Percentiles rank a stretch among this genome's conserved stretches.
Conservation (phyloP, 2,329 filamentous ascomycete genomes). For the Colletotrichum sp. region DNA sequence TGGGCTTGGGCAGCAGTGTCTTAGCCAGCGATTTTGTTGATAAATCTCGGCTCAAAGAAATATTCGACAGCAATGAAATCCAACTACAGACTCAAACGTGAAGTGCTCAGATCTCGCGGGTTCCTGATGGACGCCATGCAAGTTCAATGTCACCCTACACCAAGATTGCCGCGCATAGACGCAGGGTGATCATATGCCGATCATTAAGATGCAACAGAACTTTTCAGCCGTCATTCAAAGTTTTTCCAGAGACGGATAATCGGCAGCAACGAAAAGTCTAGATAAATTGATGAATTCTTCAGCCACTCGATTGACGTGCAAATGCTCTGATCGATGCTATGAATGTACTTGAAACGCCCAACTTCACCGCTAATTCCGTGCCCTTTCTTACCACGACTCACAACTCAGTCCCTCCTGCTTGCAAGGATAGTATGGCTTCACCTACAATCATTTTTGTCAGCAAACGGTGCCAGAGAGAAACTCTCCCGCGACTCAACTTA, state of each 20-base stretch:
- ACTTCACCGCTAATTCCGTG: not conserved
- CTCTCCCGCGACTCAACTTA: not conserved
- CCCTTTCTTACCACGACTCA: not conserved
- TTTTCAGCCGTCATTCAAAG: not conserved
- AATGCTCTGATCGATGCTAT: not conserved
- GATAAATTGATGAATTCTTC: not conserved
- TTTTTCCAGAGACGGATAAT: not conserved
- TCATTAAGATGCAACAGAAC: not conserved
- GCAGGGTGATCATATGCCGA: not conserved
- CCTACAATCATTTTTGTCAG: not conserved
- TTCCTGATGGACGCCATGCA: not conserved
- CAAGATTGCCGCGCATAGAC: not conserved
- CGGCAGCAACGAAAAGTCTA: not conserved
- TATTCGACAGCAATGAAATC: no score
- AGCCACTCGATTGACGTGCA: not conserved
- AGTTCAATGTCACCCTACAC: not conserved
- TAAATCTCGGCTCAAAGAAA: no score
- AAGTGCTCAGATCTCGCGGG: not conserved
- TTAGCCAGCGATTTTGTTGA: no score
- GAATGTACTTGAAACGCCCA: not conserved
- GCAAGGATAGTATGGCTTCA: slow-evolving; percentile 12
- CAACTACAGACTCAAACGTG: not conserved
- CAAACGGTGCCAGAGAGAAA: not conserved
- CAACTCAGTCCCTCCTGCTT: slow-evolving; percentile 12
- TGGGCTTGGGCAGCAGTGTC: no score